These are phyloP conservation scores for Albugo candida DNA, from an alignment of 352 stramenopile species.

Conservation along the genomic window DNA sequence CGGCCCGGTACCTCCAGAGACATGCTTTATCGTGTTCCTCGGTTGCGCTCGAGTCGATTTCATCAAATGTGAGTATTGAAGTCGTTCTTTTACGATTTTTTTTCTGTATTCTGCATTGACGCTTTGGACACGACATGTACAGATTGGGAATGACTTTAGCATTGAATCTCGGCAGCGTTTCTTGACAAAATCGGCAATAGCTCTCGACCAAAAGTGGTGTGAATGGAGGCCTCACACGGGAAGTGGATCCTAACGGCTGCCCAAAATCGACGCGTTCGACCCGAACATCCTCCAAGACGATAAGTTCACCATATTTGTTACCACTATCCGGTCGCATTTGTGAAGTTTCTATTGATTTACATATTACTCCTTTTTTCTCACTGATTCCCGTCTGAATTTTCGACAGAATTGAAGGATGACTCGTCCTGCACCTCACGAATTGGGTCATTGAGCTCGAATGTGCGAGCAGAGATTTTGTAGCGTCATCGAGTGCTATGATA, in stretches of 20 bases:
- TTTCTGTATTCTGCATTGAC: neutral
- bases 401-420: no score
- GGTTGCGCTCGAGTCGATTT: constrained; percentile 8
- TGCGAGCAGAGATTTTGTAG: constrained; percentile 27
- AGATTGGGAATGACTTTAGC: constrained; percentile 6
- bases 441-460: constrained; percentile 35
- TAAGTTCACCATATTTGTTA: no score
- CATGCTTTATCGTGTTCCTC: constrained; percentile 6
- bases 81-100: no score
- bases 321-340: no score
- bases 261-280: constrained; percentile 6
- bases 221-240: constrained; percentile 13
- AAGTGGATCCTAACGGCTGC: constrained; percentile 11
- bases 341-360: no score
- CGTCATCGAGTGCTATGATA: constrained; percentile 22
- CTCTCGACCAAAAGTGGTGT: constrained; percentile 18
- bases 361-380: no score
- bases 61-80: no score
- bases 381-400: no score
- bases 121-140: constrained; percentile 19
- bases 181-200: constrained; percentile 23
- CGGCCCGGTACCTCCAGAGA: constrained; percentile 25
- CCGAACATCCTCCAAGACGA: neutral
- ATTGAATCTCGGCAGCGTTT: constrained; percentile 14
- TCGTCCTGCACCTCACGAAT: constrained; percentile 6